Evolutionary conservation across 116 monocot species (phyloP).

Genomic region (Phalaenopsis hybrid): DNA sequence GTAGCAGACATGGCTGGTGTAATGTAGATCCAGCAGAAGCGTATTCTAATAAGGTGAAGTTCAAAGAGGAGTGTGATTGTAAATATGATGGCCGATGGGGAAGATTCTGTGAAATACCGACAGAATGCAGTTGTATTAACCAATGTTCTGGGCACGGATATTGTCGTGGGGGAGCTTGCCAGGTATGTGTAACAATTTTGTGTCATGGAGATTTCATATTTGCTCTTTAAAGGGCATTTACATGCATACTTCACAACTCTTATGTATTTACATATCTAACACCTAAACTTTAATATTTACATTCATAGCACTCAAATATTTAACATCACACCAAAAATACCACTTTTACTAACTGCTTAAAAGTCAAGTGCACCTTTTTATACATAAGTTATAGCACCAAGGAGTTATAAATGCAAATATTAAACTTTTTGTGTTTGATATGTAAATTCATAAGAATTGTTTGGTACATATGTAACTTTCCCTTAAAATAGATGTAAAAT

Average conservation of each 20-base stretch:
- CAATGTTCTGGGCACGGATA: slow-evolving; percentile 86
- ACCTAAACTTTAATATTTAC: too few species aligned
- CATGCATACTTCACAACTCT: too few species aligned
- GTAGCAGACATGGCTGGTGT: slow-evolving; percentile 78
- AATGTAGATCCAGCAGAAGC: slow-evolving; percentile 77
- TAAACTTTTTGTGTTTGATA: too few species aligned
- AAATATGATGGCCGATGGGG: slow-evolving; percentile 81
- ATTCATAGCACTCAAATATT: too few species aligned
- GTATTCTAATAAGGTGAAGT: slow-evolving; percentile 56
- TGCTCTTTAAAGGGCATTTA: background rate
- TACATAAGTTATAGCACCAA: too few species aligned
- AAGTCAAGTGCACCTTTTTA: too few species aligned
- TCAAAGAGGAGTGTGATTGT: slow-evolving; percentile 85
- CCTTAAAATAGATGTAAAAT: too few species aligned
- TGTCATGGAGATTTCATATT: background rate
- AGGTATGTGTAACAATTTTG: slow-evolving; percentile 34
- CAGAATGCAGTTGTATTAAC: slow-evolving; percentile 67
- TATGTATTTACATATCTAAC: too few species aligned
- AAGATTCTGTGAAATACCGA: slow-evolving; percentile 68
- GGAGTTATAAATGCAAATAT: background rate
- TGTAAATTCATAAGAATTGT: too few species aligned
- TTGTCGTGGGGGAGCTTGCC: slow-evolving; percentile 92
- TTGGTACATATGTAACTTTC: too few species aligned
- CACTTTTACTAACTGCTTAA: too few species aligned
- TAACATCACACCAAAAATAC: too few species aligned